Evolutionary conservation across 129 eudicot species (phyloP).

Genomic region (Ambrosia artemisiifolia): DNA sequence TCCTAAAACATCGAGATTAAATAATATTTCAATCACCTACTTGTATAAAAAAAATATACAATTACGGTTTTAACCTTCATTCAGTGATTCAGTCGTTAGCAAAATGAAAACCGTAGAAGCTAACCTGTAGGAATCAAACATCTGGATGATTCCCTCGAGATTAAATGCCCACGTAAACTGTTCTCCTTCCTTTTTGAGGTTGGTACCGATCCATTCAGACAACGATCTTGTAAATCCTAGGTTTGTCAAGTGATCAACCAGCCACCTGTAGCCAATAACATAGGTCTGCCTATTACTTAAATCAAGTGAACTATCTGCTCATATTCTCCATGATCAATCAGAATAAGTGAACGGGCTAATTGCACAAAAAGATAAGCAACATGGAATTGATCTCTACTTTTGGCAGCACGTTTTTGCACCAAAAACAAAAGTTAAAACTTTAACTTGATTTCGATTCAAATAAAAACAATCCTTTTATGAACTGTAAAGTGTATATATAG

Average conservation of each 20-base stretch:
- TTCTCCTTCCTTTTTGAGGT: slow-evolving; percentile 71
- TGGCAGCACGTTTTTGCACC: no score
- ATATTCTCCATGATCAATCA: background rate
- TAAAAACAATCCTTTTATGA: background rate
- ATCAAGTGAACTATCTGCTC: background rate
- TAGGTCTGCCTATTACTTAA: background rate
- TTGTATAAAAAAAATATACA: background rate
- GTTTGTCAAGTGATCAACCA: slow-evolving; percentile 78
- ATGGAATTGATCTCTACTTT: no score
- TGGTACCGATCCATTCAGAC: slow-evolving; percentile 90
- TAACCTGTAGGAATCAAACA: slow-evolving; percentile 91
- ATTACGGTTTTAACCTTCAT: background rate
- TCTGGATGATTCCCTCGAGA: slow-evolving; percentile 81
- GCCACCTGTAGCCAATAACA: slow-evolving; percentile 57
- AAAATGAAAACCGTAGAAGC: background rate
- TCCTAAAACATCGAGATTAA: slow-evolving; percentile 32
- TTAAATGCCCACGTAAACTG: slow-evolving; percentile 75
- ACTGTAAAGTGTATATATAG: background rate
- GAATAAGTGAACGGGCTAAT: background rate
- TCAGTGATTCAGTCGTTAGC: background rate
- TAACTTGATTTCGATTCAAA: no score
- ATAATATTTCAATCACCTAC: background rate
- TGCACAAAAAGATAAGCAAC: no score
- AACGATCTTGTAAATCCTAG: slow-evolving; percentile 81
- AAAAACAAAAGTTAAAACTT: no score